Percentiles rank a stretch among this genome's conserved stretches.
Conservation (phyloP, 2,329 filamentous ascomycete genomes). For the Arthroderma uncinatum region DNA sequence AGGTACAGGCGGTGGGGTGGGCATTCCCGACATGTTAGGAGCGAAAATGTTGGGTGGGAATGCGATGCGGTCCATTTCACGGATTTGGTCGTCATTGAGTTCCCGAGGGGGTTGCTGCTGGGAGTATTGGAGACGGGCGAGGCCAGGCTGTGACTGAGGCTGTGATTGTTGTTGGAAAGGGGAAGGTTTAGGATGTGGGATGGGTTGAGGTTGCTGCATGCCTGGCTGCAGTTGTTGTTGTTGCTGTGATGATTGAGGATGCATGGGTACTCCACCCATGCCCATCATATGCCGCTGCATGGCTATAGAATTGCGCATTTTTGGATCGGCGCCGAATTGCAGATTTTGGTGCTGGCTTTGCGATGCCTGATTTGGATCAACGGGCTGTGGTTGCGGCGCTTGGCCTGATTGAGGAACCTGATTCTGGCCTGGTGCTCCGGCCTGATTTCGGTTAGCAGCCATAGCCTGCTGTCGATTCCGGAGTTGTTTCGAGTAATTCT, state of each 20-base stretch:
- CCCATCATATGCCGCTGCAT: conserved; percentile 26
- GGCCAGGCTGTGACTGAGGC: conserved; percentile 19
- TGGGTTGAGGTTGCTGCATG: conserved; percentile 12
- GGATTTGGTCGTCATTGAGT: conserved; percentile 32
- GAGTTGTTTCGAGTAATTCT: conserved; percentile 25
- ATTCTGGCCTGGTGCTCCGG: not conserved
- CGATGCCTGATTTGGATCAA: conserved; percentile 22
- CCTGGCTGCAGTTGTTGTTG: conserved; percentile 3
- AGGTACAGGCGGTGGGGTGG: conserved; percentile 31
- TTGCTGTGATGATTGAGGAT: conserved; percentile 2
- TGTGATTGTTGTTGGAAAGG: conserved; percentile 16
- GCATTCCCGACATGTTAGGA: conserved; percentile 21
- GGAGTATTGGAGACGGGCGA: conserved; percentile 25
- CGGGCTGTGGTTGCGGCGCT: conserved; percentile 17
- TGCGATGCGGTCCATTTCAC: conserved; percentile 32
- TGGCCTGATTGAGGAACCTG: not conserved
- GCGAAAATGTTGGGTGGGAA: conserved; percentile 31
- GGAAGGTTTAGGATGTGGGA: conserved; percentile 6
- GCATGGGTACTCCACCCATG: conserved; percentile 18
- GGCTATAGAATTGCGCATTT: conserved; percentile 26
- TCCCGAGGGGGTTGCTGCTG: conserved; percentile 22
- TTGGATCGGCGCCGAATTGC: conserved; percentile 26
- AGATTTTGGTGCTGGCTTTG: conserved; percentile 23
- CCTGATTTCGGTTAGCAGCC: not conserved
- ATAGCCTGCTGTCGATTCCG: conserved; percentile 17